These are phyloP conservation scores for Ettlia oleoabundans DNA, from an alignment of 139 green algal genomes.

Conservation along the genomic window DNA sequence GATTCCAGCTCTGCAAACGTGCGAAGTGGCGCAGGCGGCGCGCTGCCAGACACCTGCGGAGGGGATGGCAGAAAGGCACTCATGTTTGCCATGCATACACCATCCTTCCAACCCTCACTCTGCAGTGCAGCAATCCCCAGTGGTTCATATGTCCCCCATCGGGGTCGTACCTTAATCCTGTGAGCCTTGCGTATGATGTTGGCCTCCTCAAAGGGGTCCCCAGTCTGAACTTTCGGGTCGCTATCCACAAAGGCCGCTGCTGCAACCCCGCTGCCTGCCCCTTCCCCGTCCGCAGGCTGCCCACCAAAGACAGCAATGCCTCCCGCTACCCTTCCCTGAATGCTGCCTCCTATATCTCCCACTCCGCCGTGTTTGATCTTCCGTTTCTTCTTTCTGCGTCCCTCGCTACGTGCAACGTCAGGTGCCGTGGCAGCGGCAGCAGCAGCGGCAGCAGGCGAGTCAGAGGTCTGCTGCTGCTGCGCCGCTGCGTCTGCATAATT, in stretches of 20 bases:
- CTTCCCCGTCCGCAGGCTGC: background rate
- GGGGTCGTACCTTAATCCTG: constrained; percentile 60
- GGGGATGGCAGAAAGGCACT: background rate
- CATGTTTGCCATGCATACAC: background rate
- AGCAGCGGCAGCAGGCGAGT: background rate
- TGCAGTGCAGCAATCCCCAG: constrained; percentile 40
- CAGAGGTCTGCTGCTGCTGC: too few species aligned
- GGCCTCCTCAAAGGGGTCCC: constrained; percentile 68
- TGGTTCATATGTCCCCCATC: background rate
- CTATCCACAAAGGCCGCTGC: constrained; percentile 32
- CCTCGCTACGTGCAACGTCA: background rate
- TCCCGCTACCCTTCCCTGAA: background rate
- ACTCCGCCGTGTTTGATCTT: constrained; percentile 10
- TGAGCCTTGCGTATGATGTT: constrained; percentile 76
- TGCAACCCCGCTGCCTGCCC: background rate
- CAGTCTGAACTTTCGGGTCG: constrained; percentile 44
- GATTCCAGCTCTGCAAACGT: constrained; percentile 25
- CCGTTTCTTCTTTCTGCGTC: constrained; percentile 18
- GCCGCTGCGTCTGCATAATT: background rate
- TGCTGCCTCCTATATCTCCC: background rate
- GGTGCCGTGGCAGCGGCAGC: too few species aligned
- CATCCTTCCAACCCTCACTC: background rate
- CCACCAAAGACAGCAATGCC: constrained; percentile 42
- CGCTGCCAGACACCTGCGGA: constrained; percentile 34
- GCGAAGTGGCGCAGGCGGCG: constrained; percentile 2